Conservation (phyloP, 306 rosid species). For the Prunus mira region DNA sequence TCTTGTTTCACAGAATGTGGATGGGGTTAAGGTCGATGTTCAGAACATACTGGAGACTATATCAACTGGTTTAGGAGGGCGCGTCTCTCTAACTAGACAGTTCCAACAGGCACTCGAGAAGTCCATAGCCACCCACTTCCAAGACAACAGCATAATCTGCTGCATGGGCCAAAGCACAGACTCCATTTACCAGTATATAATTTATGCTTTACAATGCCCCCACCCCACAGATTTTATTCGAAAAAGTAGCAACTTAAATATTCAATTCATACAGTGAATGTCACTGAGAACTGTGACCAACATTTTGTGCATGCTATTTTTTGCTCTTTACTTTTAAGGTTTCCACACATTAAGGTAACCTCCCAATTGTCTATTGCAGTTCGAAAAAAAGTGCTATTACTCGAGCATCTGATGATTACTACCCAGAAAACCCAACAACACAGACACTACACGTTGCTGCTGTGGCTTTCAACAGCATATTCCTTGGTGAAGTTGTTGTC, state of each 20-base stretch:
- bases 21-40: conserved; percentile 45
- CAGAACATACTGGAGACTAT: conserved; percentile 40
- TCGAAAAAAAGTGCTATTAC: conserved; percentile 40
- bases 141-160: conserved; percentile 46
- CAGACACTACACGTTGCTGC: conserved; percentile 45
- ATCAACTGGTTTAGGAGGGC: conserved; percentile 33
- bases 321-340: neutral
- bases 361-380: conserved; percentile 14
- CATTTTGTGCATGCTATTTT: neutral
- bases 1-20: conserved; percentile 39
- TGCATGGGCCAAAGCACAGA: conserved; percentile 47
- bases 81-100: conserved; percentile 34
- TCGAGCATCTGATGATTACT: conserved; percentile 44
- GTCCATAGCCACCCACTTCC: conserved; percentile 36
- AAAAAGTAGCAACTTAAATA: neutral
- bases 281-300: neutral
- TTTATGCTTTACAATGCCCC: conserved; percentile 7
- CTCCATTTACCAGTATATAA: conserved; percentile 36
- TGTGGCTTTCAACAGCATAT: conserved; percentile 45
- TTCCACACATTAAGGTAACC: neutral
- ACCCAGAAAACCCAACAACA: conserved; percentile 35
- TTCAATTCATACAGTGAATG: neutral
- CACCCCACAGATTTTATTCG: neutral
- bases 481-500: conserved; percentile 43
- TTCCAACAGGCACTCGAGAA: conserved; percentile 42